Evolutionary conservation across 495 filamentous ascomycete species (phyloP), one percentile per base, ranked within the genome.

Genomic region (Endocarpon pusillum): DNA sequence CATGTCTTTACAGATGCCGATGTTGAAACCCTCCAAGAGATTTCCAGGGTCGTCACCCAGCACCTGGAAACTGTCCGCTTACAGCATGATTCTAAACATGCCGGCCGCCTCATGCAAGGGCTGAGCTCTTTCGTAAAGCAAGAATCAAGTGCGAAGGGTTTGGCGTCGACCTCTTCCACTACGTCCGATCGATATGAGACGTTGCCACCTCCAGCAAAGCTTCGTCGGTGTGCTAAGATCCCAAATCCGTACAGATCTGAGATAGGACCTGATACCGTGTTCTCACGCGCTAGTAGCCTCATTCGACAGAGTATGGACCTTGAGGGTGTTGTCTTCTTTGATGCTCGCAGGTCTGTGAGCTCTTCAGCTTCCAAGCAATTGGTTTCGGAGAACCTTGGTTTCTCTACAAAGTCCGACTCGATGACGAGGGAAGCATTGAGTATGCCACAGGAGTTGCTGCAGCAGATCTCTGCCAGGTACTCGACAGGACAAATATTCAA

Each of bases 191-290:
- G 81, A 94, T 51, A n/a, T 84, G 93, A 55, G 86, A 94, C 54
- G 69, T 94, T 40, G 85, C 83, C 43, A 94, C 79, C 85, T 12
- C 67, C 94, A 41, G 89, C 94, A 56, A 87, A 94, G 52, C 67
- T 97, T 30, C 78, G 89, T 37, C 76, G 89, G 35, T 94, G 85
- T 48, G 72, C 83, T 44, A 60, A 94, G 45, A 82, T 92, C 33
- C 87, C 89, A 3, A 94, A 81, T 52, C 82, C 84, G 22, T n/a
- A n/a, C n/a, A n/a, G n/a, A n/a, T n/a, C n/a, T n/a, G n/a, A n/a
- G n/a, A n/a, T n/a, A 6, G 28, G 28, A 14, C 19, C 5, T 14
- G 19, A 31, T 15, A 7, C 28, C 19, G 19, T 31, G 28, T 50
- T 50, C 23, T 48, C 45, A 4, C 52, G 56, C 23, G 67, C 65